These are phyloP conservation scores for Dactylonectria macrodidyma DNA, from an alignment of 2,329 filamentous ascomycete genomes.

Conservation along the genomic window DNA sequence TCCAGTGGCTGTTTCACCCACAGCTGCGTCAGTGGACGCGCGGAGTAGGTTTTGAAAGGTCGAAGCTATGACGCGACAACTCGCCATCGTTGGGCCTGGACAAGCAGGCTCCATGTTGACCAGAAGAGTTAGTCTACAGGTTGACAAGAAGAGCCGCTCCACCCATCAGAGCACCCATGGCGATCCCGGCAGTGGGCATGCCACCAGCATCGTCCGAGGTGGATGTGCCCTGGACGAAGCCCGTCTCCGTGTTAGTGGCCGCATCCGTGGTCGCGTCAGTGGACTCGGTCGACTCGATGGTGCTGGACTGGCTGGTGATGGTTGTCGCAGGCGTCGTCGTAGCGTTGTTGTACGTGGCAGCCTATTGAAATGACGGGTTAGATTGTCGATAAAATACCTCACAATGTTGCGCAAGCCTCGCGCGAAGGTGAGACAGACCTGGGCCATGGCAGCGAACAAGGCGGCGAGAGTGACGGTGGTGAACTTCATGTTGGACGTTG, in stretches of 20 bases:
- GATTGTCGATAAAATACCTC: neutral
- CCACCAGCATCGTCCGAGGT: constrained; percentile 20
- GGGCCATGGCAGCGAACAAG: constrained; percentile 12
- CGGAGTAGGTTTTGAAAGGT: neutral
- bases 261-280: neutral
- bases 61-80: neutral
- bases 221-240: constrained; percentile 16
- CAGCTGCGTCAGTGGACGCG: constrained; percentile 16
- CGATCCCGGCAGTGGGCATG: constrained; percentile 25
- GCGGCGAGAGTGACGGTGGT: constrained; percentile 9
- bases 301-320: neutral
- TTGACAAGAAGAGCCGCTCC: constrained; percentile 27
- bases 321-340: neutral
- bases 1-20: neutral
- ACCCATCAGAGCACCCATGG: constrained; percentile 28
- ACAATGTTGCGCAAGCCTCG: neutral
- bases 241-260: constrained; percentile 12
- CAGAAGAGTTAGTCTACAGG: constrained; percentile 21
- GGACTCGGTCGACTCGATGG: neutral
- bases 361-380: neutral
- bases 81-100: neutral
- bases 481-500: constrained; percentile 37
- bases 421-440: neutral
- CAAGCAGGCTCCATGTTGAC: constrained; percentile 22
- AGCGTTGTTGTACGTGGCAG: constrained; percentile 1